A percentile compares a stretch with the other conserved stretches of the same genome.
phyloP scores from a whole-genome alignment of 345 rosid species.

The Gossypium longicalyx region DNA sequence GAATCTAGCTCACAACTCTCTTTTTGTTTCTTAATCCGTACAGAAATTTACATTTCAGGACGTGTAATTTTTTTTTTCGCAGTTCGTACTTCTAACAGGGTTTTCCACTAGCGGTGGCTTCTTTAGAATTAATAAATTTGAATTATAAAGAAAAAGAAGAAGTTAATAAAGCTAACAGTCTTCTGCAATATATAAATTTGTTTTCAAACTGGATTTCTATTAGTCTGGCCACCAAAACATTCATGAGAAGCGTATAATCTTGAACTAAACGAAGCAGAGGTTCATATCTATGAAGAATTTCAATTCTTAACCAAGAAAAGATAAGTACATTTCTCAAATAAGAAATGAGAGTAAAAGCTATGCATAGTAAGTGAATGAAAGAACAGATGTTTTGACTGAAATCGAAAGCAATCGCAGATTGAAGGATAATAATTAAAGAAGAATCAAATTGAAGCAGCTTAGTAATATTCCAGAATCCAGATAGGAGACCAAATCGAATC shows the following conservation, averaged over 20 bases:
- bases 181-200: not conserved
- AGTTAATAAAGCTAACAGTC: not conserved
- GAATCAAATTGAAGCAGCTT: constrained; percentile 5
- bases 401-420: not conserved
- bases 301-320: not conserved
- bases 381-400: constrained; percentile 16
- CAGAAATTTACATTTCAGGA: not conserved
- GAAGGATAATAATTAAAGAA: not conserved
- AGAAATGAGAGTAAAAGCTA: not conserved
- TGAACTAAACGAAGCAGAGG: not conserved
- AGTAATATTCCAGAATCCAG: not conserved
- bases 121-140: not conserved
- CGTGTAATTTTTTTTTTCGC: not conserved
- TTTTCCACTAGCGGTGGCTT: not conserved
- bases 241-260: not conserved
- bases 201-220: not conserved
- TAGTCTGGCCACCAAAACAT: not conserved
- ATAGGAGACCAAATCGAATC: not conserved
- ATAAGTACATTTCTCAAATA: not conserved
- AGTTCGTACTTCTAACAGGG: not conserved
- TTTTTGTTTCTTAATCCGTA: not conserved
- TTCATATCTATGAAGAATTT: not conserved
- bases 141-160: not conserved
- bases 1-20: not conserved
- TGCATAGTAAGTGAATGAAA: constrained; percentile 9